phyloP scores from a whole-genome alignment of 169 alveolate genomes.

The Cyclospora cayetanensis region DNA sequence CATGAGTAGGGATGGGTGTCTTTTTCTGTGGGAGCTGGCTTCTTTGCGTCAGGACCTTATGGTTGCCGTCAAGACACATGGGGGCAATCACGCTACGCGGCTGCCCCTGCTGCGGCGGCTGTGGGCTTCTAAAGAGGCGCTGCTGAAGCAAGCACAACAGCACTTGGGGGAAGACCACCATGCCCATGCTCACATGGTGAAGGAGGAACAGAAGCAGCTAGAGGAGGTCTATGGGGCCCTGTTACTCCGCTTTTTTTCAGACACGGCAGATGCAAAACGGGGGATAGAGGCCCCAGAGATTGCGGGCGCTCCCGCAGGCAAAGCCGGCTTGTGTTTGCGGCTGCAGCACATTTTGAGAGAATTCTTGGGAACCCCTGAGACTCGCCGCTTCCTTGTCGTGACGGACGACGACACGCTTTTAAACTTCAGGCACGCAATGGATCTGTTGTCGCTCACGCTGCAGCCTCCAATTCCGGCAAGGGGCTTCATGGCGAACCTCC shows the following conservation, averaged over 20 bases:
- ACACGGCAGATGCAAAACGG: not conserved
- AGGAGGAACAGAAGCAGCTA: not conserved
- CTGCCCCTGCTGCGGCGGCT: conserved; percentile 54
- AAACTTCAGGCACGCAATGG: conserved; percentile 53
- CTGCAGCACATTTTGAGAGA: not conserved
- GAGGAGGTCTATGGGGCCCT: not conserved
- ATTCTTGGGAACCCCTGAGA: not conserved
- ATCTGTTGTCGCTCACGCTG: conserved; percentile 36
- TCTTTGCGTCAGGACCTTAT: conserved; percentile 33
- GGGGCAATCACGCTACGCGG: conserved; percentile 36
- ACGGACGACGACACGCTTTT: conserved; percentile 62
- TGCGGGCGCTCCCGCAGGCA: not conserved
- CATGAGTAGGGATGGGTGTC: too few species aligned
- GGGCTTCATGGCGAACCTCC: not conserved
- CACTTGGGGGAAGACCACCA: not conserved
- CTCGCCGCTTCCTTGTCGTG: not conserved
- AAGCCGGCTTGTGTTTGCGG: conserved; percentile 5
- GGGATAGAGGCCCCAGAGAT: not conserved
- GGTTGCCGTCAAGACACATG: conserved; percentile 58
- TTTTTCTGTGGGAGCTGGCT: not conserved
- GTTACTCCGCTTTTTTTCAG: not conserved
- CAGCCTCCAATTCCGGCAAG: conserved; percentile 67
- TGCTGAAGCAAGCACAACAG: conserved; percentile 19
- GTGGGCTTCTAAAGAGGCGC: conserved; percentile 57
- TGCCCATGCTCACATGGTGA: not conserved